Percentiles rank a stretch among this genome's conserved stretches.
Conservation (phyloP, 2,329 filamentous ascomycete genomes). For the Chalaropsis ovoidea region DNA sequence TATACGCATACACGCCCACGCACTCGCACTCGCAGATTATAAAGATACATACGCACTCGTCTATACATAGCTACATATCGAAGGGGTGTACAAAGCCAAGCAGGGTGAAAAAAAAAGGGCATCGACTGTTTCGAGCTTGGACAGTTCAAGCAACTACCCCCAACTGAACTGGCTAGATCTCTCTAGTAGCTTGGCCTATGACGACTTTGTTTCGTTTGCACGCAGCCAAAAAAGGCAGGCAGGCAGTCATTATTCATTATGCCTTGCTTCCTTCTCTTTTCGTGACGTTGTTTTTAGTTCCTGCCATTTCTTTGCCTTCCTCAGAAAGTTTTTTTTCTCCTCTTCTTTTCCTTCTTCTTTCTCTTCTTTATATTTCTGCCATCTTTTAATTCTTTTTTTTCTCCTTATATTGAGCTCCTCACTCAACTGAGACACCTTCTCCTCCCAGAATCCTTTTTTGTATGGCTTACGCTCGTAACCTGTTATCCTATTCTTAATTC, state of each 20-base stretch:
- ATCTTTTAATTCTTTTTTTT: not conserved
- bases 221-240: conserved; percentile 1
- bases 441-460: not conserved
- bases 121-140: conserved; percentile 12
- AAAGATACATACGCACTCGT: not conserved
- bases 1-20: too few relatives aligned
- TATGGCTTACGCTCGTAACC: not conserved
- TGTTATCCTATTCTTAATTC: not conserved
- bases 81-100: not conserved
- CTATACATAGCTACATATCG: not conserved
- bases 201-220: conserved; percentile 5
- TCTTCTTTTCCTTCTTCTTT: not conserved
- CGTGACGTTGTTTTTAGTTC: not conserved
- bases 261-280: conserved; percentile 7
- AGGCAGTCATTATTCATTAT: not conserved
- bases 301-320: not conserved
- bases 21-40: too few relatives aligned
- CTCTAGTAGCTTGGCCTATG: not conserved
- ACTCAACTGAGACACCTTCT: not conserved
- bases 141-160: not conserved
- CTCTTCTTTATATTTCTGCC: not conserved
- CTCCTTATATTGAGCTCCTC: not conserved
- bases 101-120: not conserved
- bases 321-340: not conserved
- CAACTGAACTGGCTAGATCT: not conserved